phyloP scores from a whole-genome alignment of 768 basidiomycete species.

The Pulveroboletus frians region DNA sequence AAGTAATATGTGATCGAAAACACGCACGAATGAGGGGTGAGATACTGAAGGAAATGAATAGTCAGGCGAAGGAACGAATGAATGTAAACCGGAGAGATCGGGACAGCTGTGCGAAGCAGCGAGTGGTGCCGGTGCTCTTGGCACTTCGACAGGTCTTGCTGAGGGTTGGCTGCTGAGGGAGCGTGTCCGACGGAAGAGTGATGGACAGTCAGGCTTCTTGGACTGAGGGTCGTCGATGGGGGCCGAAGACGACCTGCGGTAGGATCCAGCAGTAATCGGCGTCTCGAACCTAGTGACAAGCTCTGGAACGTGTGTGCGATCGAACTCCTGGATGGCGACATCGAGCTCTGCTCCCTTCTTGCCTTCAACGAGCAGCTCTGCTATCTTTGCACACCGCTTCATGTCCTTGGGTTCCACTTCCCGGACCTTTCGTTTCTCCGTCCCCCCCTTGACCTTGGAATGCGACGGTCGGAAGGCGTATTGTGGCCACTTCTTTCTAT shows the following conservation, averaged over 20 bases:
- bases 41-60: constrained; percentile 33
- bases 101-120: constrained; percentile 21
- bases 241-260: constrained; percentile 62
- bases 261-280: constrained; percentile 67
- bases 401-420: constrained; percentile 48
- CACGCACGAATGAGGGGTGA: constrained; percentile 48
- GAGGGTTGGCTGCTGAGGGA: constrained; percentile 23
- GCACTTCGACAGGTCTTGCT: not conserved
- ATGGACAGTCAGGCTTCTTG: constrained; percentile 25
- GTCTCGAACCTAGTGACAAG: constrained; percentile 69
- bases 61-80: constrained; percentile 30
- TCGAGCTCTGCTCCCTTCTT: constrained; percentile 61
- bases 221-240: constrained; percentile 42
- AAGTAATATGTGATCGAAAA: not conserved
- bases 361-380: constrained; percentile 59
- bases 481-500: constrained; percentile 64
- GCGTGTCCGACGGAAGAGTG: constrained; percentile 18
- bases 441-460: constrained; percentile 25
- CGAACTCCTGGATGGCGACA: constrained; percentile 57
- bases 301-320: constrained; percentile 47
- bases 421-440: constrained; percentile 32
- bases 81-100: constrained; percentile 30
- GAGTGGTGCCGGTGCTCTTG: constrained; percentile 5
- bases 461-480: constrained; percentile 71
- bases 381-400: constrained; percentile 63